Evolutionary conservation across 2,329 filamentous ascomycete species (phyloP).

Genomic region (Penicillium crustosum): DNA sequence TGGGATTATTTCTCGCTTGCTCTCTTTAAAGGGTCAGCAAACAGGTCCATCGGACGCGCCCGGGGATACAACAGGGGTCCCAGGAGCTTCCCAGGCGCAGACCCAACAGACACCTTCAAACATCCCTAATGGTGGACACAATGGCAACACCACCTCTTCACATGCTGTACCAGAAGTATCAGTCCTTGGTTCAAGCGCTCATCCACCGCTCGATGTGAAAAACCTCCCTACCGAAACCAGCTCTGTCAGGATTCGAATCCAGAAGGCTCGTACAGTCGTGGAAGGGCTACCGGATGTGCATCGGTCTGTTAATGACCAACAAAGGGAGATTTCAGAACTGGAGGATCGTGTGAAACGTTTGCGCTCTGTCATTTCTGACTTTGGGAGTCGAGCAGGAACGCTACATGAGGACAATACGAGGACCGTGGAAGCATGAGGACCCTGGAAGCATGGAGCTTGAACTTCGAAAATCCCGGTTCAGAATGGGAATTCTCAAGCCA

Average conservation of each 20-base stretch:
- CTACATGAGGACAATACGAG: constrained; percentile 1
- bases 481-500: neutral
- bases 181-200: constrained; percentile 28
- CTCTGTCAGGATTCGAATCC: constrained; percentile 77
- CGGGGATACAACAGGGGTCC: constrained; percentile 28
- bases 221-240: constrained; percentile 78
- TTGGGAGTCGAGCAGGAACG: constrained; percentile 37
- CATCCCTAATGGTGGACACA: constrained; percentile 22
- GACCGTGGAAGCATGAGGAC: neutral
- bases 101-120: constrained; percentile 29
- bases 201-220: constrained; percentile 62
- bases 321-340: constrained; percentile 45
- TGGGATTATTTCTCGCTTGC: constrained; percentile 72
- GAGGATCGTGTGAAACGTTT: constrained; percentile 42
- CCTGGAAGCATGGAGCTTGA: neutral
- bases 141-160: constrained; percentile 26
- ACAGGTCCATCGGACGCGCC: constrained; percentile 27
- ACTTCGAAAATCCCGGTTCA: no score
- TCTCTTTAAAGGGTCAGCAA: constrained; percentile 49
- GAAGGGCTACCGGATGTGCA: constrained; percentile 47
- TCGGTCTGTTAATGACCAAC: constrained; percentile 46
- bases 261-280: constrained; percentile 64
- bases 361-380: constrained; percentile 41
- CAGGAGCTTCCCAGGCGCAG: constrained; percentile 27
- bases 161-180: constrained; percentile 29